Percentiles rank a stretch among this genome's conserved stretches.
These are phyloP conservation scores for Mycena floridula DNA, from an alignment of 768 basidiomycete genomes.

Conservation along the genomic window DNA sequence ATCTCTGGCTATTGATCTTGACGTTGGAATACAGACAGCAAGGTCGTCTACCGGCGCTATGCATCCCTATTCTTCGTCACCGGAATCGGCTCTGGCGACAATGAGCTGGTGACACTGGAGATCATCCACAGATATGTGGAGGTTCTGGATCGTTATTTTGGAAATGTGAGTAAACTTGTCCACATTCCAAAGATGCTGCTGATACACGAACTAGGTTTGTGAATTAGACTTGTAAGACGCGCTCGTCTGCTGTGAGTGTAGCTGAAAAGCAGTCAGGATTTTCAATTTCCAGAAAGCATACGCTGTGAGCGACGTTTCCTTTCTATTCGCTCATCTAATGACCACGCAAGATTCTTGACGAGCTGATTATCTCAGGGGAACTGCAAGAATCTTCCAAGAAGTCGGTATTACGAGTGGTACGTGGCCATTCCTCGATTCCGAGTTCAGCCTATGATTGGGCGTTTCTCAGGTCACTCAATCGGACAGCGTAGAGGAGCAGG, in stretches of 20 bases:
- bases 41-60: constrained; percentile 93
- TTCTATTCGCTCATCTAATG: constrained; percentile 10
- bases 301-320: constrained; percentile 42
- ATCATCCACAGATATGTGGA: constrained; percentile 94
- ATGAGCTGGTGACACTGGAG: constrained; percentile 89
- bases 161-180: constrained; percentile 58
- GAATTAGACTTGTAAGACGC: too few species aligned
- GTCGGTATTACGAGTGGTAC: constrained; percentile 54
- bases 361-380: constrained; percentile 90
- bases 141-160: constrained; percentile 85
- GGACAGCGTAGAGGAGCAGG: constrained; percentile 79
- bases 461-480: constrained; percentile 76
- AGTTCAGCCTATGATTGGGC: not conserved
- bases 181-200: constrained; percentile 17
- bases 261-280: too few species aligned
- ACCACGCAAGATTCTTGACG: constrained; percentile 70
- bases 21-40: constrained; percentile 55
- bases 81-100: constrained; percentile 78
- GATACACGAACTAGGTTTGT: constrained; percentile 94
- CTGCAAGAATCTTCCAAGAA: constrained; percentile 88
- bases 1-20: constrained; percentile 6
- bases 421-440: constrained; percentile 8
- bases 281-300: constrained; percentile 99
- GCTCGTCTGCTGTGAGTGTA: too few species aligned
- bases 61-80: constrained; percentile 94